A percentile compares a stretch with the other conserved stretches of the same genome.
Conservation (phyloP, 441 rosid species). For the Adansonia gregorii region DNA sequence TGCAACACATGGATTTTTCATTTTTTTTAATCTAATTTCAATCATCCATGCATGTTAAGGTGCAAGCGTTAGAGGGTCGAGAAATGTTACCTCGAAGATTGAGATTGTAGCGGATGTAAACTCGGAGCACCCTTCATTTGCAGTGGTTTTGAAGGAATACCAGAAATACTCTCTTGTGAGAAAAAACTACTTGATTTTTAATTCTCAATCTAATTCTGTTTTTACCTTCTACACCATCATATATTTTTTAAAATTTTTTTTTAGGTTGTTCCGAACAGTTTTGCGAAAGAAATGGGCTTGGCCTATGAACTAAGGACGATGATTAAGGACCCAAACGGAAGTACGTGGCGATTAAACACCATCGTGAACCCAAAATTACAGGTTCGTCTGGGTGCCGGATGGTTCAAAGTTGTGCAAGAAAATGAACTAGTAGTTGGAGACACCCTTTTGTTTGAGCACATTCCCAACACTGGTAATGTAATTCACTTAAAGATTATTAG, state of each 20-base stretch:
- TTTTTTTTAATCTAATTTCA: background rate
- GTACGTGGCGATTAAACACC: background rate
- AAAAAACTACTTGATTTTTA: background rate
- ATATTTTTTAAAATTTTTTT: background rate
- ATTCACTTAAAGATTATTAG: background rate
- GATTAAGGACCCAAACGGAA: slow-evolving; percentile 16
- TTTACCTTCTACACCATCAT: background rate
- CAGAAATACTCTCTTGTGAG: slow-evolving; percentile 3
- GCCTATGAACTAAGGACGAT: background rate
- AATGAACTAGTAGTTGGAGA: background rate
- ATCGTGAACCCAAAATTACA: background rate
- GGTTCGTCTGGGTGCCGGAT: slow-evolving; percentile 11
- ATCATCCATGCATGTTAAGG: background rate
- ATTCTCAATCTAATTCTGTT: background rate
- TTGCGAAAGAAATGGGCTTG: slow-evolving; percentile 15
- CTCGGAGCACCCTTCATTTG: background rate
- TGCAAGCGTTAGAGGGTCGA: background rate
- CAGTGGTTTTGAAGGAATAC: background rate
- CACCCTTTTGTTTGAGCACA: slow-evolving; percentile 10
- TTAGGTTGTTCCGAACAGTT: slow-evolving; percentile 9
- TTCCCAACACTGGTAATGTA: background rate
- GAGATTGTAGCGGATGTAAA: background rate
- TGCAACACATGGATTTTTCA: background rate
- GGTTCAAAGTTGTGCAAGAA: background rate
- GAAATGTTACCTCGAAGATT: background rate